Evolutionary conservation across 352 stramenopile species (phyloP), one percentile per base, ranked within the genome.

Genomic region (Phytophthora agathidicida): DNA sequence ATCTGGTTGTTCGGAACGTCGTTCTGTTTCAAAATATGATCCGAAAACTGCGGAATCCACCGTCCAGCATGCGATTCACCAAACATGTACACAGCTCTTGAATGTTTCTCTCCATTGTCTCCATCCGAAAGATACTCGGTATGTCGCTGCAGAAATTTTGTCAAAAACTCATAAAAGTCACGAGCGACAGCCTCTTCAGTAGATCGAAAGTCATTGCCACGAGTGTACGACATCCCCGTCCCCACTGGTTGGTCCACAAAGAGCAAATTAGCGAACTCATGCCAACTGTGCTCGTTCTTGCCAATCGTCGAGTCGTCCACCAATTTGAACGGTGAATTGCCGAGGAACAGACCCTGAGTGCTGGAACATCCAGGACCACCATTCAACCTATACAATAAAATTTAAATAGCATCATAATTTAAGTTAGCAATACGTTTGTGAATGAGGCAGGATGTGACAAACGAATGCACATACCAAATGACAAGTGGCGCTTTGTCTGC

Each of bases 21-120:
- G 65, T 99, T 99, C 53, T 94, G 69, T 35, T 93, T 56, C 13
- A 97, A 55, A 56, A 99, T 99, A 64, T 97, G 91, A 31, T 77
- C 73, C 26, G 96, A 95, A 74, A 99, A 98, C 46, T 88, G 80
- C 7, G 97, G 97, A 64, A 99, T 99, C 74, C 98, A 99, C 32
- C 98, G 96, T 1, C 97, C 97, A 0, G 96, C 96, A 73, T 99
- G 96, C 11, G 90, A 98, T 69, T 99, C 97, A 43, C 96, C 97
- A 45, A 97, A 96, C 53, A 99, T 94, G 63, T 94, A 98, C 32
- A 99, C 68, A 28, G 80, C 71, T 20, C 96, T 84, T 5, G 83
- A 88, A 23, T 58, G 66, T 24, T 78, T 68, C 9, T 38, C 24
- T 11, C 80, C 53, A 22, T 75, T 71, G 23, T 71, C 69, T 17